These are phyloP conservation scores for Vigna hirtella DNA, from an alignment of 306 rosid genomes.

Conservation along the genomic window DNA sequence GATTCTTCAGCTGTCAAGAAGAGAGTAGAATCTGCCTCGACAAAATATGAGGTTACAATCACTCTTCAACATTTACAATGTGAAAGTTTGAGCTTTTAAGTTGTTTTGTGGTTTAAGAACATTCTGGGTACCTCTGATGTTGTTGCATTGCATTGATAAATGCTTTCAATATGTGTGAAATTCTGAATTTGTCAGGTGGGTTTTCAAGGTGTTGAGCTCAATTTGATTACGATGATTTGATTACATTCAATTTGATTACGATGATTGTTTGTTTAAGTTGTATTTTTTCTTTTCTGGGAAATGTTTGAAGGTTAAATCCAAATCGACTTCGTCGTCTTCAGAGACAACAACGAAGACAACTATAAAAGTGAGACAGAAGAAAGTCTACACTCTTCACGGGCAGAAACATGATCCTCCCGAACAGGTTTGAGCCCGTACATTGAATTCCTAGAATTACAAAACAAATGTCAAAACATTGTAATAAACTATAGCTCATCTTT, in stretches of 20 bases:
- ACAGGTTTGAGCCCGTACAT: constrained; percentile 59
- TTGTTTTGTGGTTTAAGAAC: constrained; percentile 2
- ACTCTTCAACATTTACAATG: not conserved
- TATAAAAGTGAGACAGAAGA: constrained; percentile 70
- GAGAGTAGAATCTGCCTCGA: constrained; percentile 59
- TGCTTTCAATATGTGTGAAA: constrained; percentile 24
- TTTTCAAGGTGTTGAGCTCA: constrained; percentile 6
- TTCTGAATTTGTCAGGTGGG: constrained; percentile 39
- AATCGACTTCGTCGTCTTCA: constrained; percentile 53
- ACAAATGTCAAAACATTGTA: constrained; percentile 17
- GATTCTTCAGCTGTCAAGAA: constrained; percentile 53
- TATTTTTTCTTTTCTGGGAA: not conserved
- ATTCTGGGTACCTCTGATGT: not conserved
- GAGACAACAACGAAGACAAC: constrained; percentile 37
- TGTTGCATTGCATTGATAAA: not conserved
- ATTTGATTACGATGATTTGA: not conserved
- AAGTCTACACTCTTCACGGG: constrained; percentile 77
- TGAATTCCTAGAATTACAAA: constrained; percentile 32
- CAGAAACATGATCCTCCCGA: constrained; percentile 94
- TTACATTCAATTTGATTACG: constrained; percentile 33
- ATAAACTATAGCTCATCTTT: constrained; percentile 35
- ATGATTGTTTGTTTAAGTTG: constrained; percentile 24
- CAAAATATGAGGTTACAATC: constrained; percentile 71
- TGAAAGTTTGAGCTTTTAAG: constrained; percentile 10
- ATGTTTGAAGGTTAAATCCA: constrained; percentile 73